phyloP scores from a whole-genome alignment of 805 yeast species.

The Ogataea naganishii region DNA sequence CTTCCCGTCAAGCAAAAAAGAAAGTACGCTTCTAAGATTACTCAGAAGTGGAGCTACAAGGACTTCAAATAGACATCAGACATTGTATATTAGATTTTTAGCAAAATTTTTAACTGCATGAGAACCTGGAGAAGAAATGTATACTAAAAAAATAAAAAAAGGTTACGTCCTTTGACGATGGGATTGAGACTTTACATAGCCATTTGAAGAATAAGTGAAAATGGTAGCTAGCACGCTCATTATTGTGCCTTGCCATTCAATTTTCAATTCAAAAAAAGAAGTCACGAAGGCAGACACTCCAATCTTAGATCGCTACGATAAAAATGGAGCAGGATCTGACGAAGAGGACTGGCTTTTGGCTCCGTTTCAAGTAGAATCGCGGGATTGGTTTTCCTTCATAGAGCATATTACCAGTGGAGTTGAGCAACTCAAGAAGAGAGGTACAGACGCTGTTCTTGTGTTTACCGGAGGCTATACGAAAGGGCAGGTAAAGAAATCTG shows the following conservation, averaged over 20 bases:
- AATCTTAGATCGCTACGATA: slow-evolving; percentile 1
- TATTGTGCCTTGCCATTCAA: slow-evolving; percentile 39
- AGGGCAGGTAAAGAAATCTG: slow-evolving; percentile 34
- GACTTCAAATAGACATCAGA: slow-evolving; percentile 62
- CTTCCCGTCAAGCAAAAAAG: slow-evolving; percentile 57
- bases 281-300: not conserved
- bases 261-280: slow-evolving; percentile 11
- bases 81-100: too few species aligned
- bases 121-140: too few species aligned
- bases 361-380: slow-evolving; percentile 58
- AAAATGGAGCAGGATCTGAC: slow-evolving; percentile 30
- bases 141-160: too few species aligned
- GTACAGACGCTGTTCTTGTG: slow-evolving; percentile 11
- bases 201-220: slow-evolving; percentile 2
- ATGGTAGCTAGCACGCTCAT: slow-evolving; percentile 24
- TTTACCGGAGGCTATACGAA: slow-evolving; percentile 66
- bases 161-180: too few species aligned
- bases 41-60: slow-evolving; percentile 92
- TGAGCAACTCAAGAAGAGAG: slow-evolving; percentile 19
- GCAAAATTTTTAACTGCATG: too few species aligned
- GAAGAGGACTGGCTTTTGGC: slow-evolving; percentile 59
- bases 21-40: slow-evolving; percentile 63
- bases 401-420: slow-evolving; percentile 48
- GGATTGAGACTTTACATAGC: too few species aligned
- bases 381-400: slow-evolving; percentile 59